Percentiles rank a stretch among this genome's conserved stretches.
Evolutionary conservation across 257 asterid genomes (phyloP).

Genomic region (Scutellaria galericulata): DNA sequence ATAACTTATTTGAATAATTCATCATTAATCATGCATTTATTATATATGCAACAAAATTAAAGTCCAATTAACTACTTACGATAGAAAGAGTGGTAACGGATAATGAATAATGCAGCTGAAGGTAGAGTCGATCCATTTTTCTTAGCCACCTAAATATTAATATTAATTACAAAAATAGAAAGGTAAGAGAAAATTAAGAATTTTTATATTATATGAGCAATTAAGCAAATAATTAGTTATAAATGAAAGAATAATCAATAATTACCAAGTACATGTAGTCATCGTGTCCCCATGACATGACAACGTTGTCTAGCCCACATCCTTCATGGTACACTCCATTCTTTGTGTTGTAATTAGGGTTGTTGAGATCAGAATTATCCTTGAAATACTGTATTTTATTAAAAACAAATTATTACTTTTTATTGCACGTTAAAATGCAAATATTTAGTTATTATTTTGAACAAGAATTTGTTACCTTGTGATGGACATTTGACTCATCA

Average conservation of each 20-base stretch:
- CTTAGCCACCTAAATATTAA: slow-evolving; percentile 49
- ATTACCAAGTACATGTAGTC: slow-evolving; percentile 62
- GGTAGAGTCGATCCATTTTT: slow-evolving; percentile 60
- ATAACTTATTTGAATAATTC: no score
- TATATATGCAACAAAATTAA: no score
- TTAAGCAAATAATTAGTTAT: not conserved
- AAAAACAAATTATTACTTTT: not conserved
- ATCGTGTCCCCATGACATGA: slow-evolving; percentile 64
- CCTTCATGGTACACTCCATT: slow-evolving; percentile 52
- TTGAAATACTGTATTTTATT: slow-evolving; percentile 47
- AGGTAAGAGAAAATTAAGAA: not conserved
- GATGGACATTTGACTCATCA: slow-evolving; percentile 51
- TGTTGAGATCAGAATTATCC: slow-evolving; percentile 43
- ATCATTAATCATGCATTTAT: no score
- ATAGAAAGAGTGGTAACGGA: slow-evolving; percentile 67
- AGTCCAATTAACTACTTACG: slow-evolving; percentile 35
- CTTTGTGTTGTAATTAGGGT: slow-evolving; percentile 45
- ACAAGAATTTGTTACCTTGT: slow-evolving; percentile 40
- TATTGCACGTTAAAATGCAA: no score
- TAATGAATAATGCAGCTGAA: slow-evolving; percentile 59
- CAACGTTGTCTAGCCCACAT: slow-evolving; percentile 54
- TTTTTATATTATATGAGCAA: not conserved
- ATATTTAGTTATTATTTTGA: no score
- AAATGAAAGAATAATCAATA: not conserved
- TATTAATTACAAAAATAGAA: not conserved